phyloP scores from a whole-genome alignment of 768 basidiomycete species.

The Neoboletus magnificus region DNA sequence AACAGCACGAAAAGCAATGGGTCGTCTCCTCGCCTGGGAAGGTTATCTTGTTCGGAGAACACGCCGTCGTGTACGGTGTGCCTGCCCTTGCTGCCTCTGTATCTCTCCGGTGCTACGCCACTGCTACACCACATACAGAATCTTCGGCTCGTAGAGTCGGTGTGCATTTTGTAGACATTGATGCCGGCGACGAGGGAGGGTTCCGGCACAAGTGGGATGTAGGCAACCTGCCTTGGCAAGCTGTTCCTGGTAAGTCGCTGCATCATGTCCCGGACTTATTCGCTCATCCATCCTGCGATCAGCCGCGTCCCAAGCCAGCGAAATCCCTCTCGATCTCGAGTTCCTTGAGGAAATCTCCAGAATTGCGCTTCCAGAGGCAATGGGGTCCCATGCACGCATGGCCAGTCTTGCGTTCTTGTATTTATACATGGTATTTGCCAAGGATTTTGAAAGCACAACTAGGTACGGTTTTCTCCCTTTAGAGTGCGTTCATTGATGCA shows the following conservation, averaged over 20 bases:
- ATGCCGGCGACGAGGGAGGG: slow-evolving; percentile 30
- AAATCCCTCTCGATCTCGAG: slow-evolving; percentile 58
- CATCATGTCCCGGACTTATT: background rate
- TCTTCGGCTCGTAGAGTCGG: slow-evolving; percentile 40
- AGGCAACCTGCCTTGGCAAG: slow-evolving; percentile 74
- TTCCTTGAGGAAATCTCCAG: slow-evolving; percentile 69
- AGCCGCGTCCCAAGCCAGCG: slow-evolving; percentile 18
- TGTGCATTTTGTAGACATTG: slow-evolving; percentile 77
- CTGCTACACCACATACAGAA: slow-evolving; percentile 72
- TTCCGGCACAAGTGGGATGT: slow-evolving; percentile 83
- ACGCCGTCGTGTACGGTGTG: slow-evolving; percentile 97
- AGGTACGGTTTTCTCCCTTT: slow-evolving; percentile 46
- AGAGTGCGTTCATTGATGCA: slow-evolving; percentile 14
- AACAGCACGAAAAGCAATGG: slow-evolving; percentile 54
- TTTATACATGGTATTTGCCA: slow-evolving; percentile 77
- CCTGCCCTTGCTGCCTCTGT: slow-evolving; percentile 95
- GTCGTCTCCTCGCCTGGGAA: slow-evolving; percentile 96
- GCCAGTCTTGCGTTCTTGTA: slow-evolving; percentile 83
- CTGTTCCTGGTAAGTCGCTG: slow-evolving; percentile 41
- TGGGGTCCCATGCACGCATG: slow-evolving; percentile 37
- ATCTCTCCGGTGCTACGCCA: slow-evolving; percentile 91
- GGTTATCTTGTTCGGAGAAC: slow-evolving; percentile 97
- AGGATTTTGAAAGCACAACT: slow-evolving; percentile 38
- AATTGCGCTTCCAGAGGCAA: slow-evolving; percentile 32
- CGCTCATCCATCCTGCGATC: background rate